Evolutionary conservation across 2,329 filamentous ascomycete species (phyloP).

Genomic region (Ophiocordyceps camponoti-rufipedis): DNA sequence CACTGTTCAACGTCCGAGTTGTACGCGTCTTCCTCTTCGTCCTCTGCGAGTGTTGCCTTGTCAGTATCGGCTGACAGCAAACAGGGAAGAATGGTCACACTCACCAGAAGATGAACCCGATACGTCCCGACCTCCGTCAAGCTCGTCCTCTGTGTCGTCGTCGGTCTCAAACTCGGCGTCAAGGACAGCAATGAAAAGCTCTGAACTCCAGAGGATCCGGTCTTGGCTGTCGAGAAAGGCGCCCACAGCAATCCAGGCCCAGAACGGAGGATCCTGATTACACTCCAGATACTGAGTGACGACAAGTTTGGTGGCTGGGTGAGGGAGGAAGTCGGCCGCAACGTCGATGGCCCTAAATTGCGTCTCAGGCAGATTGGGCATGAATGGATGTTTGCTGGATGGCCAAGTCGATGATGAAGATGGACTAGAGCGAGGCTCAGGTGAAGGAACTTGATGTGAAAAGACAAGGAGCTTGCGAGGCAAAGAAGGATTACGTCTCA

Average conservation of each 20-base stretch:
- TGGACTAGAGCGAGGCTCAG: neutral
- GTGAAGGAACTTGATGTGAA: neutral
- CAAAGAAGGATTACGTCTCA: neutral
- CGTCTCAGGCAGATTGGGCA: constrained; percentile 5
- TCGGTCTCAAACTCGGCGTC: constrained; percentile 9
- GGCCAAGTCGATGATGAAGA: neutral
- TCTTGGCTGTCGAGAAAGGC: constrained; percentile 26
- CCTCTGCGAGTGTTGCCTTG: neutral
- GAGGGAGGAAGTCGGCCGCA: constrained; percentile 17
- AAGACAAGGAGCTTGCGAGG: neutral
- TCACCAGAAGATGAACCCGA: constrained; percentile 6
- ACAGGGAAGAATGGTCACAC: constrained; percentile 1
- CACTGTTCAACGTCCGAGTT: neutral
- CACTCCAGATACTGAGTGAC: constrained; percentile 23
- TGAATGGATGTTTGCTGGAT: constrained; percentile 2
- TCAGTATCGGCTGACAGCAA: constrained; percentile 1
- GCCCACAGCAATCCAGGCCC: constrained; percentile 28
- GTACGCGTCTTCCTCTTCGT: neutral
- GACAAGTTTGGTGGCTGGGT: constrained; percentile 25
- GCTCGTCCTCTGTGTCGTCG: constrained; percentile 7
- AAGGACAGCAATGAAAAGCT: constrained; percentile 20
- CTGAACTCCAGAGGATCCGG: constrained; percentile 24
- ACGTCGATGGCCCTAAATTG: constrained; percentile 10
- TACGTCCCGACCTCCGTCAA: constrained; percentile 2
- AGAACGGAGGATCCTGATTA: constrained; percentile 14